phyloP scores from a whole-genome alignment of 2,329 filamentous ascomycete species.

The Claviceps fusiformis region DNA sequence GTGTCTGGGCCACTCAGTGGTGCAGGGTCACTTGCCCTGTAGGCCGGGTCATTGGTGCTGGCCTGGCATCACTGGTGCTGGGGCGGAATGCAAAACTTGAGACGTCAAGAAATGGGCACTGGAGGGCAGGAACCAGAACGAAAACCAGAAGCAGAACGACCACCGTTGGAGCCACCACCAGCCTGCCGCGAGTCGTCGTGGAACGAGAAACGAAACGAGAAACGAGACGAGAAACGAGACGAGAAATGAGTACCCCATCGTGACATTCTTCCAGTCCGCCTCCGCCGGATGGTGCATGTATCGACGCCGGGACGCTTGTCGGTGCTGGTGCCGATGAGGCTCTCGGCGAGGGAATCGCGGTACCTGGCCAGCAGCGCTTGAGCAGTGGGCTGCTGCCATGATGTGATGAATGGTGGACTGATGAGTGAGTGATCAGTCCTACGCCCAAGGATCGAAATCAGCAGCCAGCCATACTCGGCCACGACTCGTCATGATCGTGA shows the following conservation, averaged over 20 bases:
- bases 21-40: too few relatives aligned
- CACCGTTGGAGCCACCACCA: background rate
- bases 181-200: background rate
- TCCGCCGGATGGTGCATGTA: background rate
- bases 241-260: background rate
- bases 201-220: background rate
- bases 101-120: background rate
- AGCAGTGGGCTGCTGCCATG: too few relatives aligned
- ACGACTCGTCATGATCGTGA: constrained; percentile 1
- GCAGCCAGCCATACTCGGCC: background rate
- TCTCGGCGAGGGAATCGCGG: background rate
- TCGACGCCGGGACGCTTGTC: background rate
- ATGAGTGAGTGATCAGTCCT: background rate
- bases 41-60: too few relatives aligned
- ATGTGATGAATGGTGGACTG: background rate
- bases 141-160: too few relatives aligned
- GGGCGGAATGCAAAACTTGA: background rate
- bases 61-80: background rate
- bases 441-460: background rate
- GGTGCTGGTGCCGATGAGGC: background rate
- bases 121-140: background rate
- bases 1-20: too few relatives aligned
- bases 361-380: background rate
- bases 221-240: background rate
- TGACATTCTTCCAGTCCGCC: constrained; percentile 4